Conservation (phyloP, 164 flowering plant genomes). For the Piper longum region DNA sequence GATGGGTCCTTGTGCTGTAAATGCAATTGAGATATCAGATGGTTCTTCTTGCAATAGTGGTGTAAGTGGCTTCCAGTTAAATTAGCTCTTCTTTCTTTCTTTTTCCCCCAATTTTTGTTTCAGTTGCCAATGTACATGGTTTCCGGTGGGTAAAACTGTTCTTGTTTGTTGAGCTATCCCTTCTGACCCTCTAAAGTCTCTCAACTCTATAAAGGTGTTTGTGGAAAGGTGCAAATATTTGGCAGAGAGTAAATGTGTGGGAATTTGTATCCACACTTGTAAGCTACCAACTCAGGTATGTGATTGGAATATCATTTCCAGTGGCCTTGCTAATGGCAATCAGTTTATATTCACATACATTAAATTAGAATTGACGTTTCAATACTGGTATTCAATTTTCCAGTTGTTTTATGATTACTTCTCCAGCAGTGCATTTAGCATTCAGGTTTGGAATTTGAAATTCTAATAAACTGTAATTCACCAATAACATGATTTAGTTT, state of each 20-base stretch:
- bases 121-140: no score
- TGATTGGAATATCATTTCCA: not conserved
- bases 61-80: slow-evolving; percentile 22
- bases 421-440: no score
- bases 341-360: not conserved
- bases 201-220: slow-evolving; percentile 39
- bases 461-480: no score
- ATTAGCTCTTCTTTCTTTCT: not conserved
- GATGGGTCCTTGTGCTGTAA: slow-evolving; percentile 70
- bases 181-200: not conserved
- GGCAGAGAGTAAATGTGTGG: slow-evolving; percentile 91
- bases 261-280: slow-evolving; percentile 78
- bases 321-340: not conserved
- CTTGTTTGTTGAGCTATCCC: no score
- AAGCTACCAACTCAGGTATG: slow-evolving; percentile 92
- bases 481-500: no score
- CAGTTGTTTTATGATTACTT: no score
- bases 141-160: no score
- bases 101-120: no score
- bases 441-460: no score
- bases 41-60: slow-evolving; percentile 67
- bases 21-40: slow-evolving; percentile 58
- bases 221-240: slow-evolving; percentile 88
- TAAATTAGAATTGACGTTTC: not conserved
- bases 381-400: not conserved